A percentile compares a stretch with the other conserved stretches of the same genome.
Evolutionary conservation across 768 basidiomycete species (phyloP).

Genomic region (Naganishia kalamii): DNA sequence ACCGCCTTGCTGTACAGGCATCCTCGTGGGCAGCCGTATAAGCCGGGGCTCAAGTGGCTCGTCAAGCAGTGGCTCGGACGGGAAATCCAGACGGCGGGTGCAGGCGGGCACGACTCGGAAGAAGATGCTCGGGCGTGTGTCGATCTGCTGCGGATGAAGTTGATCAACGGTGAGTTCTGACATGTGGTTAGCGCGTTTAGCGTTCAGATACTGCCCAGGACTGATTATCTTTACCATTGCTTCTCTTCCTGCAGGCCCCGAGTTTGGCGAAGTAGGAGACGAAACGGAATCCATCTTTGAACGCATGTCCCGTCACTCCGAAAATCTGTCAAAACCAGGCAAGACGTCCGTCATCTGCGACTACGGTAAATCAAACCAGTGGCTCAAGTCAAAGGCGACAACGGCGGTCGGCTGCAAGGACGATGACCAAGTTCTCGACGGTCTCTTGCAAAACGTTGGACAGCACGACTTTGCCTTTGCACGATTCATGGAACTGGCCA

Average conservation of each 20-base stretch:
- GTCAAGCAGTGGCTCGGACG: conserved; percentile 85
- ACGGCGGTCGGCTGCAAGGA: conserved; percentile 66
- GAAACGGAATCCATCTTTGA: conserved; percentile 87
- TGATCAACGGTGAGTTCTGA: conserved; percentile 55
- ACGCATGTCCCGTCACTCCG: conserved; percentile 56
- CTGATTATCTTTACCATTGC: neutral
- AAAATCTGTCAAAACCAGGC: conserved; percentile 29
- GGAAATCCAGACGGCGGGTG: conserved; percentile 74
- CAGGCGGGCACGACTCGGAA: conserved; percentile 86
- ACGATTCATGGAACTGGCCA: conserved; percentile 73
- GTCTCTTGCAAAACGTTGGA: conserved; percentile 55
- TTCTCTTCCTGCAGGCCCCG: conserved; percentile 50
- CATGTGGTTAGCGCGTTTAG: neutral
- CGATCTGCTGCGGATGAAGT: conserved; percentile 74
- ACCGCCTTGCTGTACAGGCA: conserved; percentile 86
- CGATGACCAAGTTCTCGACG: conserved; percentile 62
- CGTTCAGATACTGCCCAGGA: neutral
- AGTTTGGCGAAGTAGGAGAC: conserved; percentile 78
- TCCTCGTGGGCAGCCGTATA: conserved; percentile 84
- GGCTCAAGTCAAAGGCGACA: conserved; percentile 78
- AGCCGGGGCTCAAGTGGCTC: conserved; percentile 94
- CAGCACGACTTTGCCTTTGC: conserved; percentile 78
- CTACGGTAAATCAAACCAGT: conserved; percentile 71
- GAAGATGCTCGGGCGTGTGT: conserved; percentile 87
- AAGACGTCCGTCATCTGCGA: conserved; percentile 69